Conservation (phyloP, 225 moss, liverwort and hornwort genomes). For the Polytrichum formosum region DNA sequence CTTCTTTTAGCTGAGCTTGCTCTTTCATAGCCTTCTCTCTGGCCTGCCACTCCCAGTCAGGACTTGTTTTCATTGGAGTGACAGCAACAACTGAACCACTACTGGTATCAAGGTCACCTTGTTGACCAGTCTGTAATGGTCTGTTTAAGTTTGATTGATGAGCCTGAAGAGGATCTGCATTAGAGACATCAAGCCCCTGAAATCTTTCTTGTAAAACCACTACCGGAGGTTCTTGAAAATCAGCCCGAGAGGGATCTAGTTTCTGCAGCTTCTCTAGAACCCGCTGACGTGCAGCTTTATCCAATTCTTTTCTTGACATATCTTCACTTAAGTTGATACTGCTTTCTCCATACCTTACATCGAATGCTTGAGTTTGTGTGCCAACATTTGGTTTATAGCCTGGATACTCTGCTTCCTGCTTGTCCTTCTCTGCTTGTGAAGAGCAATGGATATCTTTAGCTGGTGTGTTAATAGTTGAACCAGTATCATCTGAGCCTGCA, state of each 20-base stretch:
- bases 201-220: slow-evolving; percentile 18
- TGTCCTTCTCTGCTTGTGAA: slow-evolving; percentile 15
- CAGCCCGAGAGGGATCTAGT: slow-evolving; percentile 41
- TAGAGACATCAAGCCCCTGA: slow-evolving; percentile 27
- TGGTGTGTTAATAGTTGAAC: slow-evolving; percentile 6
- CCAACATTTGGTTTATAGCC: slow-evolving; percentile 10
- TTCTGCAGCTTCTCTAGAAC: slow-evolving; percentile 51
- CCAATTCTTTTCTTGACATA: slow-evolving; percentile 20
- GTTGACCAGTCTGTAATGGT: slow-evolving; percentile 10
- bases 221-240: slow-evolving; percentile 24
- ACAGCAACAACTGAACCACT: slow-evolving; percentile 20
- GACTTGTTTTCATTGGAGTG: slow-evolving; percentile 14
- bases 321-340: slow-evolving; percentile 20
- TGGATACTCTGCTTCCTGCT: slow-evolving; percentile 22
- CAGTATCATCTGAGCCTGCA: slow-evolving; percentile 15
- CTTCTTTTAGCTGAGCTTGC: slow-evolving; percentile 66
- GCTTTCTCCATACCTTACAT: slow-evolving; percentile 19
- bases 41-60: slow-evolving; percentile 67
- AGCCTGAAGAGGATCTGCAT: slow-evolving; percentile 21
- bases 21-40: slow-evolving; percentile 53
- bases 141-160: slow-evolving; percentile 16
- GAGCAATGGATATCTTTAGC: slow-evolving; percentile 14
- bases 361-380: slow-evolving; percentile 19
- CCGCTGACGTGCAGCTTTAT: slow-evolving; percentile 36
- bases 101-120: slow-evolving; percentile 20